A percentile compares a stretch with the other conserved stretches of the same genome.
Conservation (phyloP, 495 filamentous ascomycete genomes). For the Hyaloscypha bicolor region DNA sequence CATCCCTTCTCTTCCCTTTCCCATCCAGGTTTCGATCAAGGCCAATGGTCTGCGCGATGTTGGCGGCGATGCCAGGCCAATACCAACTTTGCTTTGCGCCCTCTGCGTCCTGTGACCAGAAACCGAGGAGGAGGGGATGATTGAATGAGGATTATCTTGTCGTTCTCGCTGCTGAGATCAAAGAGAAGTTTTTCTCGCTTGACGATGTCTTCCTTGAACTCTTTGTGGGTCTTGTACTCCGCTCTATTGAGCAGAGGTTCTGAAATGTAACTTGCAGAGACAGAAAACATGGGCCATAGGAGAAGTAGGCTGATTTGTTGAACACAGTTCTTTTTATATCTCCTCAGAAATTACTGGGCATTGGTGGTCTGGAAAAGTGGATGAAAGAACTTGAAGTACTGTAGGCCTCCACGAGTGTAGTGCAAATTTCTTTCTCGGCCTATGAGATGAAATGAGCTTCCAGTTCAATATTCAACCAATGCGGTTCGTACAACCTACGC, state of each 20-base stretch:
- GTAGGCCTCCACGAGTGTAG: too few relatives aligned
- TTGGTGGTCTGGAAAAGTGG: neutral
- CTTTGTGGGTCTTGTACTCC: too few relatives aligned
- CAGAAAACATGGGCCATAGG: too few relatives aligned
- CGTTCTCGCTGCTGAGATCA: neutral
- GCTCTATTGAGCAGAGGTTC: too few relatives aligned
- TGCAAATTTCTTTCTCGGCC: too few relatives aligned
- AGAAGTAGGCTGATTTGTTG: neutral
- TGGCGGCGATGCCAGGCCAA: neutral
- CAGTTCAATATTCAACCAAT: too few relatives aligned
- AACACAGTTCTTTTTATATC: neutral
- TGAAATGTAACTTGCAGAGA: neutral
- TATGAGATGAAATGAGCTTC: too few relatives aligned
- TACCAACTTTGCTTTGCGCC: neutral
- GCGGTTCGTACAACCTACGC: too few relatives aligned
- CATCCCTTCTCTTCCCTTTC: neutral
- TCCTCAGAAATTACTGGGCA: neutral
- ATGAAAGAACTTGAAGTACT: neutral
- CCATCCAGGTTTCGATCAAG: neutral
- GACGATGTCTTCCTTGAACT: too few relatives aligned
- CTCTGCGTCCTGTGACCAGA: neutral
- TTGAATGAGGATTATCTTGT: neutral
- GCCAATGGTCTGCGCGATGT: neutral
- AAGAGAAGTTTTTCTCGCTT: too few relatives aligned
- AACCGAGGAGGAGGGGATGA: neutral